Evolutionary conservation across 352 stramenopile genomes (phyloP), one percentile per base, ranked within the genome.

Genomic region (Blastocystis sp.): DNA sequence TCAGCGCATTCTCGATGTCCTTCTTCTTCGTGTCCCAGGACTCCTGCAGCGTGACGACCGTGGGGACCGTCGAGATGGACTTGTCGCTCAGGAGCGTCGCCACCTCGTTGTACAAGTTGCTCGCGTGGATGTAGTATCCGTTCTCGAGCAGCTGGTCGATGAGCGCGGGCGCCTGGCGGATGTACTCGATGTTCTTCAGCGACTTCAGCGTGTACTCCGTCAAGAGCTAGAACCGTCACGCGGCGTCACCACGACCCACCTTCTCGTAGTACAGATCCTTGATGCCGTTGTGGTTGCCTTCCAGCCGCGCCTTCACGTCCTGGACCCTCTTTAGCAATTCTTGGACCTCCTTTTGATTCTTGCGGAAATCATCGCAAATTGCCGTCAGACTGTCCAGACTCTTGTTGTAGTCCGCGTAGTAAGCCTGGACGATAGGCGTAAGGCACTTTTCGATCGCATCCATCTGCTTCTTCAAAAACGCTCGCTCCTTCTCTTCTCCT

Each of bases 141-240:
- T 69, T 66, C 59, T 62, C 51, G 10, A 85, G n/a, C 12, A 85
- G 51, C n/a, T 31, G 24, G 21, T 85, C 74, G 19, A 85, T 50
- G 2, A 85, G 24, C 55, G 67, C 70, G 12, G 74, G 74, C n/a
- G 74, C 50, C 37, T 85, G 74, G n/a, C 74, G 74, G 26, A 85
- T 85, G 31, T 85, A 85, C n/a, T 85, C 74, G 31, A 85, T 63
- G 60, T 85, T 85, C 74, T 85, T 85, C 45, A 85, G 74, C 10
- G 74, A 85, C 31, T 85, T 85, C 74, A 85, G 50, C 3, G 74
- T 85, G 51, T 70, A 85, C 31, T 85, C 74, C 10, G 50, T 67
- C 3, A 85, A n/a, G 3, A 85, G 41, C 74, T 85, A 85, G 13
- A 66, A 29, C 45, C 45, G 16, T 62, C 21, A 13, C 31, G 31